Evolutionary conservation across 23 red algal genomes (phyloP).

Genomic region (Gracilaria caudata): DNA sequence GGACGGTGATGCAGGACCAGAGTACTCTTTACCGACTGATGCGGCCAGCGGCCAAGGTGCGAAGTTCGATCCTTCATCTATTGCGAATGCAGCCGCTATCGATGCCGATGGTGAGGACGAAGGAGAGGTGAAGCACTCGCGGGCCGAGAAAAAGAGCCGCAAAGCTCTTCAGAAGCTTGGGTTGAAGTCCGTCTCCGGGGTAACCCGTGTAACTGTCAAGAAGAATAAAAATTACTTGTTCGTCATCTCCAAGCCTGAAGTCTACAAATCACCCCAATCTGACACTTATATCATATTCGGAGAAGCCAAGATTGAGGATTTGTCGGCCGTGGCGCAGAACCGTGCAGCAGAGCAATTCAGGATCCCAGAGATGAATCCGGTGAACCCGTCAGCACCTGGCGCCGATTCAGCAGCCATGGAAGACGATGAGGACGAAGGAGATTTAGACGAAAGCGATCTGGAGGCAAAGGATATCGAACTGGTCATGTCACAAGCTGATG

Average conservation of each 20-base stretch:
- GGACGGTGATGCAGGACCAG: background rate
- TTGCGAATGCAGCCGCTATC: conserved; percentile 36
- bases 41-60: background rate
- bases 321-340: conserved; percentile 79
- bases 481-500: conserved; percentile 95
- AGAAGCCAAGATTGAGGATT: conserved; percentile 97
- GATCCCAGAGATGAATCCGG: conserved; percentile 66
- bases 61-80: conserved; percentile 49
- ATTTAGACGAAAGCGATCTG: conserved; percentile 84
- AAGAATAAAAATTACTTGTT: conserved; percentile 95
- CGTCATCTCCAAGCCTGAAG: conserved; percentile 94
- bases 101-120: conserved; percentile 48
- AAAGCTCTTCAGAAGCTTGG: conserved; percentile 98
- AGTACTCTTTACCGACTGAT: background rate
- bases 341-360: conserved; percentile 89
- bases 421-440: conserved; percentile 80
- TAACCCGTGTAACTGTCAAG: conserved; percentile 89
- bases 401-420: conserved; percentile 33
- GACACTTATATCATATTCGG: conserved; percentile 99
- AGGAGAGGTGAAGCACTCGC: conserved; percentile 78
- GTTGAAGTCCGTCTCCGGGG: conserved; percentile 87
- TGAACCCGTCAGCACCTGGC: conserved; percentile 17
- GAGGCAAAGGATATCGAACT: conserved; percentile 97
- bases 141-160: conserved; percentile 94
- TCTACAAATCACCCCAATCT: conserved; percentile 93